A percentile compares a stretch with the other conserved stretches of the same genome.
Evolutionary conservation across 495 filamentous ascomycete species (phyloP).

Genomic region (Penicillium macrosclerotiorum): DNA sequence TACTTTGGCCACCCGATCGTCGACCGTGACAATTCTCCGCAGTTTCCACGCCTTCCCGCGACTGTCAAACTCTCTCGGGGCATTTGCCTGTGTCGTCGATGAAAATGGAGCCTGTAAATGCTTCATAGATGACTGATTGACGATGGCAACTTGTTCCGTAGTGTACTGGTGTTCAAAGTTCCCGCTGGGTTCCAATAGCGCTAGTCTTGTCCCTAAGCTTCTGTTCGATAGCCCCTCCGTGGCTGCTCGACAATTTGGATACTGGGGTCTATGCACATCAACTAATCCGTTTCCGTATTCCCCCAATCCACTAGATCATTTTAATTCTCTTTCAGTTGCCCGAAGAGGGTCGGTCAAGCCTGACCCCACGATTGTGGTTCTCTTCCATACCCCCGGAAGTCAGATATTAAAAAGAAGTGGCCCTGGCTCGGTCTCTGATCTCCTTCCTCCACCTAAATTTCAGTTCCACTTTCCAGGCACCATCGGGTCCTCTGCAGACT

Average conservation of each 20-base stretch:
- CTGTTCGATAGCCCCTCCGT: constrained; percentile 7
- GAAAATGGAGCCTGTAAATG: not conserved
- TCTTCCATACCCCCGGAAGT: constrained; percentile 2
- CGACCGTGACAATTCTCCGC: not conserved
- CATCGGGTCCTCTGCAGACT: too few relatives aligned
- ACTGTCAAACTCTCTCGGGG: constrained; percentile 4
- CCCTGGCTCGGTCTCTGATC: constrained; percentile 7
- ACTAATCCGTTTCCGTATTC: not conserved
- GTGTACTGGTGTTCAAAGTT: constrained; percentile 2
- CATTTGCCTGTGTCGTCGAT: not conserved
- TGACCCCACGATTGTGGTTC: constrained; percentile 3
- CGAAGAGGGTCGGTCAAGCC: not conserved
- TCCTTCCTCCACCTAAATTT: not conserved
- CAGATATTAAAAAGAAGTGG: constrained; percentile 12
- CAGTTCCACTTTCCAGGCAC: not conserved
- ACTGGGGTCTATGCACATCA: not conserved
- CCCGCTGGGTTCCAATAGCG: constrained; percentile 1
- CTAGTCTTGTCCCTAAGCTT: constrained; percentile 6
- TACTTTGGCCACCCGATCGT: constrained; percentile 3
- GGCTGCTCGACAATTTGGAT: not conserved
- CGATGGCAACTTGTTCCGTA: too few relatives aligned
- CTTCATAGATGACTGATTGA: not conserved
- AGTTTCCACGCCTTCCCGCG: not conserved
- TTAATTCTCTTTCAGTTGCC: not conserved
- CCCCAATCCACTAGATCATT: constrained; percentile 3